Evolutionary conservation across 2,329 filamentous ascomycete species (phyloP).

Genomic region (Onygenales sp.): DNA sequence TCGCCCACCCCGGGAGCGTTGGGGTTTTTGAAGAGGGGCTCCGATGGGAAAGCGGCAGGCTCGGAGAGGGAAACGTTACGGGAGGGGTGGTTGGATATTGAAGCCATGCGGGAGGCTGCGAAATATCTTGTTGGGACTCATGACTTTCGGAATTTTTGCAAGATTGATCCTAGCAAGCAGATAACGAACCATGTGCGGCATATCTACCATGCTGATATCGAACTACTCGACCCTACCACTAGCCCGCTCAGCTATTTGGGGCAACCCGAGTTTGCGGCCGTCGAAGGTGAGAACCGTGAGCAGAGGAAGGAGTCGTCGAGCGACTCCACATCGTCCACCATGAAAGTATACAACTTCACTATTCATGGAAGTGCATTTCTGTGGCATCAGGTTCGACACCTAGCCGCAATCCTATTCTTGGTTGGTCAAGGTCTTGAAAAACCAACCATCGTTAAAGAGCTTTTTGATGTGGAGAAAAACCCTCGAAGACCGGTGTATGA

Average conservation of each 20-base stretch:
- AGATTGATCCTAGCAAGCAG: slow-evolving; percentile 82
- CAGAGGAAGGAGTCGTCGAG: slow-evolving; percentile 1
- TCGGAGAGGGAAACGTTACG: slow-evolving; percentile 26
- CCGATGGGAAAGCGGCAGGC: slow-evolving; percentile 13
- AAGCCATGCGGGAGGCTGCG: slow-evolving; percentile 75
- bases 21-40: slow-evolving; percentile 34
- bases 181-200: slow-evolving; percentile 71
- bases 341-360: slow-evolving; percentile 76
- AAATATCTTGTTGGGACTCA: slow-evolving; percentile 71
- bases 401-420: slow-evolving; percentile 86
- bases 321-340: slow-evolving; percentile 24
- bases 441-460: slow-evolving; percentile 59
- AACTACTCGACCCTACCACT: slow-evolving; percentile 49
- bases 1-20: slow-evolving; percentile 52
- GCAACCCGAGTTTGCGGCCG: slow-evolving; percentile 34
- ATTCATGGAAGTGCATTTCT: slow-evolving; percentile 87
- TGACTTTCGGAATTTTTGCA: slow-evolving; percentile 97
- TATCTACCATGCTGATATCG: slow-evolving; percentile 73
- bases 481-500: slow-evolving; percentile 76
- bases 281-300: slow-evolving; percentile 9
- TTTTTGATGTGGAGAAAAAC: slow-evolving; percentile 63
- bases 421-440: slow-evolving; percentile 80
- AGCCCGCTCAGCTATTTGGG: slow-evolving; percentile 50
- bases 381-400: slow-evolving; percentile 96
- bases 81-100: slow-evolving; percentile 78